Percentiles rank a stretch among this genome's conserved stretches.
Conservation (phyloP, 345 rosid species). For the Hibiscus trionum region DNA sequence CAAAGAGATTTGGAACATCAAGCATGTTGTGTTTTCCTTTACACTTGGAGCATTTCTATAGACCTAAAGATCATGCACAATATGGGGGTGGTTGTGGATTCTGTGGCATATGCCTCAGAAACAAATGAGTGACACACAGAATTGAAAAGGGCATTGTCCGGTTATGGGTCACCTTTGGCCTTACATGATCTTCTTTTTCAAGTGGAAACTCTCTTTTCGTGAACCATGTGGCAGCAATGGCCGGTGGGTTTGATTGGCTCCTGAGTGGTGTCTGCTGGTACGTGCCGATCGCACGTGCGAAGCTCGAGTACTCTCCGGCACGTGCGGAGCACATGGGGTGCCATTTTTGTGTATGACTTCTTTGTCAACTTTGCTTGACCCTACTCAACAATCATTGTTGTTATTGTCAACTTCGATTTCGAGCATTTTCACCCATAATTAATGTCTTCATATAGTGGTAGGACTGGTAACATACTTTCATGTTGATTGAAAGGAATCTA, state of each 20-base stretch:
- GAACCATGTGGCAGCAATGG: constrained; percentile 22
- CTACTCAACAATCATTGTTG: constrained; percentile 7
- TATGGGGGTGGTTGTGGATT: neutral
- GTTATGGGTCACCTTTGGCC: neutral
- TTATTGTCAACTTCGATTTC: constrained; percentile 11
- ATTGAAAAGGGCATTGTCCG: neutral
- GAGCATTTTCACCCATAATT: neutral
- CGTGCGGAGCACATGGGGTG: constrained; percentile 1
- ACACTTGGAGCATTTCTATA: constrained; percentile 6
- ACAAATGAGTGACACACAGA: neutral
- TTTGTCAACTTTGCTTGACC: constrained; percentile 18
- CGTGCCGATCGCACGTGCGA: constrained; percentile 5
- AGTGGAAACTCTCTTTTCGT: constrained; percentile 17
- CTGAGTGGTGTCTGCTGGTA: constrained; percentile 17
- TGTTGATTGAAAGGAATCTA: constrained; percentile 3
- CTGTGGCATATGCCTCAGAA: constrained; percentile 1
- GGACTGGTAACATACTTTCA: neutral
- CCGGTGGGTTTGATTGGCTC: constrained; percentile 4
- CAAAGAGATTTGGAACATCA: neutral
- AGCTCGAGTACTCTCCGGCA: neutral
- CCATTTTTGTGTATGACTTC: neutral
- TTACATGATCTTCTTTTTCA: neutral
- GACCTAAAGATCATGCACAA: neutral
- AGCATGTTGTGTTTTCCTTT: neutral
- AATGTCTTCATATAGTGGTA: constrained; percentile 10